Evolutionary conservation across 1,284 basidiomycete species (phyloP), one percentile per base, ranked within the genome.

Genomic region (Puccinia novopanici): DNA sequence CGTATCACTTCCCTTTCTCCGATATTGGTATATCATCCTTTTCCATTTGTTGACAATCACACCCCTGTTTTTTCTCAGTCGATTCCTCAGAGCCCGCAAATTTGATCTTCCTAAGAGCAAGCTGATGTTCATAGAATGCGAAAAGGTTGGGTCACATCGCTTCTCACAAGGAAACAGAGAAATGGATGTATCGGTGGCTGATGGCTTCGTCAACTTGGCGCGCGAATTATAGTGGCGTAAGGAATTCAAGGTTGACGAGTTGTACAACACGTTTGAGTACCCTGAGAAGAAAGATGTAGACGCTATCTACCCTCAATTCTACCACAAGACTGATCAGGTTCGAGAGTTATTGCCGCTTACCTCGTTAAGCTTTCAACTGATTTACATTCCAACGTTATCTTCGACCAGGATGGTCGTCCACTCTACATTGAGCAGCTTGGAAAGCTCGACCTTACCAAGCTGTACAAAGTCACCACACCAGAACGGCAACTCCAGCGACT

Each of bases 321-420:
- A 98, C 86, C 96, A 98, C 88, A 96, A 95, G 88, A 92, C 89
- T 83, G 96, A 99, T 89, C 94, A 92, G 88, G 93, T 93, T 75
- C 50, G 87, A 82, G 50, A 57, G 19, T 55, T 17, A 22, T 48
- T n/a, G 37, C 37, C 52, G 17, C 27, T 57, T 48, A 15, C 52
- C 24, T 19, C 54, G 8, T 24, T 37, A 54, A 54, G 2, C 27
- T 37, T 71, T 17, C 24, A 76, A 40, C 57, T 76, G 13, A 42
- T 45, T 63, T 6, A n/a, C 57, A 72, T 40, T 50, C 27, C 45
- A 22, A 42, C 57, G 71, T 72, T 22, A 19, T 34, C 30, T 19
- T 34, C 17, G 15, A 50, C 5, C 85, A 94, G 92, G 95, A 98
- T 82, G 96, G 97, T 27, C 92, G 95, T 81, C 97, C 97, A 1